A percentile compares a stretch with the other conserved stretches of the same genome.
phyloP scores from a whole-genome alignment of 2,329 filamentous ascomycete genomes.

The Monilinia vaccinii-corymbosi region DNA sequence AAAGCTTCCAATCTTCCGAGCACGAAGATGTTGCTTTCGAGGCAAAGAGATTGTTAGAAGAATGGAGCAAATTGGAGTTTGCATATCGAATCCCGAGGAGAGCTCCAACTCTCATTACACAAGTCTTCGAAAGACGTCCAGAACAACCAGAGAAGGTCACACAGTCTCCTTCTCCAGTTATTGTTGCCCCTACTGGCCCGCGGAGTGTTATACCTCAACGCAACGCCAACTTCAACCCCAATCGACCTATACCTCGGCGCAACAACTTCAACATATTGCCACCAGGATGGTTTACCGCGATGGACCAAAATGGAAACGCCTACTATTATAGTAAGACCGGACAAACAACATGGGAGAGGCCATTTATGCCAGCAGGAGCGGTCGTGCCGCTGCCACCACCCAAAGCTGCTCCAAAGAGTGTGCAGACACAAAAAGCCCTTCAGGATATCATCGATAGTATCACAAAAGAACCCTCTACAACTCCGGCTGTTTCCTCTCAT shows the following conservation, averaged over 20 bases:
- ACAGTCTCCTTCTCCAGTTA: constrained; percentile 19
- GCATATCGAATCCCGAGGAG: constrained; percentile 89
- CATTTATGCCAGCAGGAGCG: constrained; percentile 54
- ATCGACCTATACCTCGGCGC: constrained; percentile 47
- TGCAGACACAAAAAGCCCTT: constrained; percentile 57
- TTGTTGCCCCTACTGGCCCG: constrained; percentile 40
- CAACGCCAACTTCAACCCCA: constrained; percentile 40
- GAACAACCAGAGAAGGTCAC: constrained; percentile 44
- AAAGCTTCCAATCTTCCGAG: constrained; percentile 55
- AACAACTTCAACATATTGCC: constrained; percentile 56
- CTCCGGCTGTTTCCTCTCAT: constrained; percentile 56
- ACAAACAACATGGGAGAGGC: constrained; percentile 72
- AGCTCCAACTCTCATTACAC: constrained; percentile 31
- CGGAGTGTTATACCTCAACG: constrained; percentile 42
- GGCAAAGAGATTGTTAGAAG: constrained; percentile 62
- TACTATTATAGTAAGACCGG: constrained; percentile 84
- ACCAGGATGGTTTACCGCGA: constrained; percentile 76
- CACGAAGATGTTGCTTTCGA: constrained; percentile 68
- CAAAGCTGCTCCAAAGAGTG: constrained; percentile 40
- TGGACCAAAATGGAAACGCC: constrained; percentile 57
- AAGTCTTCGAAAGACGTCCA: constrained; percentile 52
- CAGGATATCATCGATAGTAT: constrained; percentile 82
- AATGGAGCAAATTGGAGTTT: constrained; percentile 83
- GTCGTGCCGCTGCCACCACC: constrained; percentile 43
- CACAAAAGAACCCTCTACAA: constrained; percentile 48